These are phyloP conservation scores for Cubamyces lactineus DNA, from an alignment of 768 basidiomycete genomes.

Conservation along the genomic window DNA sequence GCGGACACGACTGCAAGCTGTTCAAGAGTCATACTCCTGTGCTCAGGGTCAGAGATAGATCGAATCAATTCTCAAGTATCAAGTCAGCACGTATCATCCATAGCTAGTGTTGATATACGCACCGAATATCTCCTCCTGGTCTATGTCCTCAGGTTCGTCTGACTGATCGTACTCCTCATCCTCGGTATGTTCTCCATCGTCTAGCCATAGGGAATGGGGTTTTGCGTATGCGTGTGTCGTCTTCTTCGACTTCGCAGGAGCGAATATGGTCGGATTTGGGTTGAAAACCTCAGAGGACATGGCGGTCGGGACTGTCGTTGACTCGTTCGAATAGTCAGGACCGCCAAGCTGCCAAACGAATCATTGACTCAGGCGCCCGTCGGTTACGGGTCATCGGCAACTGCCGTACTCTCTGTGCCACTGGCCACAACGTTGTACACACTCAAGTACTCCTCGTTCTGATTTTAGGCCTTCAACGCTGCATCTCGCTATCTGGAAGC, in stretches of 20 bases:
- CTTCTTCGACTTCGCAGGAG: conserved; percentile 50
- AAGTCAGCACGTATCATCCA: not conserved
- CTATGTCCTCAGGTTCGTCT: conserved; percentile 66
- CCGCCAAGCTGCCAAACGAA: not conserved
- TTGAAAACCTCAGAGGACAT: conserved; percentile 68
- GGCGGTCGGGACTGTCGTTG: not conserved
- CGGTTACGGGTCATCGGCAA: not conserved
- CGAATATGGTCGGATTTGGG: conserved; percentile 86
- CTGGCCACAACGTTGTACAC: not conserved
- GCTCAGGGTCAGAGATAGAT: conserved; percentile 93
- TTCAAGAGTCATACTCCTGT: conserved; percentile 87
- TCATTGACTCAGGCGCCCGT: conserved; percentile 16
- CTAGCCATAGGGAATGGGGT: conserved; percentile 61
- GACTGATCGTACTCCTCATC: conserved; percentile 43
- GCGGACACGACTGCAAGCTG: conserved; percentile 94
- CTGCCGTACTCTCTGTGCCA: not conserved
- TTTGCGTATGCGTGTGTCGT: conserved; percentile 42
- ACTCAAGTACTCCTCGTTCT: not conserved
- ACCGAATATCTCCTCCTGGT: conserved; percentile 95
- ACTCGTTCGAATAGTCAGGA: not conserved
- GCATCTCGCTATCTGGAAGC: not conserved
- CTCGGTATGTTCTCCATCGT: conserved; percentile 34
- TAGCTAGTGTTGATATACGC: conserved; percentile 15
- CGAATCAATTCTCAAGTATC: conserved; percentile 78
- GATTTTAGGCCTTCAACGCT: not conserved